Percentiles rank a stretch among this genome's conserved stretches.
Conservation (phyloP, 345 rosid genomes). For the Eutrema yunnanense region DNA sequence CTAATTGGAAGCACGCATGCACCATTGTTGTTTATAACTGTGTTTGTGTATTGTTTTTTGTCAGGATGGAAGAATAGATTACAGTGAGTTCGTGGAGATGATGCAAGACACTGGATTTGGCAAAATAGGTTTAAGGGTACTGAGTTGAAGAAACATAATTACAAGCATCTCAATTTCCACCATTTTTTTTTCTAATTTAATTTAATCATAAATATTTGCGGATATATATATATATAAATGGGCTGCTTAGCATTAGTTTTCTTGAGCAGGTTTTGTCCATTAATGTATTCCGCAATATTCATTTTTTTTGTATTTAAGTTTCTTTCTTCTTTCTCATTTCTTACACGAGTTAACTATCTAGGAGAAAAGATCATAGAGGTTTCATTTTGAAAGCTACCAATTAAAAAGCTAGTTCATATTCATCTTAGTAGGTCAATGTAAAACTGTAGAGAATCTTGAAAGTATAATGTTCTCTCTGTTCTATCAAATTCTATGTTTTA, state of each 20-base stretch:
- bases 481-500: neutral
- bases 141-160: constrained; percentile 7
- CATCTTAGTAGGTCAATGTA: constrained; percentile 13
- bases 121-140: constrained; percentile 22
- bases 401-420: neutral
- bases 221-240: neutral
- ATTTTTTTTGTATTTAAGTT: neutral
- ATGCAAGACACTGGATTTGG: constrained; percentile 65
- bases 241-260: constrained; percentile 16
- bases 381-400: neutral
- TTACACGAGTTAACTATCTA: constrained; percentile 13
- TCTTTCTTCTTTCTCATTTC: neutral
- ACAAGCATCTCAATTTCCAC: neutral
- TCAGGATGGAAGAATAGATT: constrained; percentile 89
- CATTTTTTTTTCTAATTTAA: neutral
- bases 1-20: neutral
- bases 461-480: neutral
- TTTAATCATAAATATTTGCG: neutral
- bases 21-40: neutral
- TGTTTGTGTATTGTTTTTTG: neutral
- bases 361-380: constrained; percentile 1
- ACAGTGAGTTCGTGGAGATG: constrained; percentile 85
- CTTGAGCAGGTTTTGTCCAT: constrained; percentile 15
- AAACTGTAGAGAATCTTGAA: neutral
- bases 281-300: neutral